Evolutionary conservation across 1,284 basidiomycete genomes (phyloP).

Genomic region (Cryptococcus jaspeensis): DNA sequence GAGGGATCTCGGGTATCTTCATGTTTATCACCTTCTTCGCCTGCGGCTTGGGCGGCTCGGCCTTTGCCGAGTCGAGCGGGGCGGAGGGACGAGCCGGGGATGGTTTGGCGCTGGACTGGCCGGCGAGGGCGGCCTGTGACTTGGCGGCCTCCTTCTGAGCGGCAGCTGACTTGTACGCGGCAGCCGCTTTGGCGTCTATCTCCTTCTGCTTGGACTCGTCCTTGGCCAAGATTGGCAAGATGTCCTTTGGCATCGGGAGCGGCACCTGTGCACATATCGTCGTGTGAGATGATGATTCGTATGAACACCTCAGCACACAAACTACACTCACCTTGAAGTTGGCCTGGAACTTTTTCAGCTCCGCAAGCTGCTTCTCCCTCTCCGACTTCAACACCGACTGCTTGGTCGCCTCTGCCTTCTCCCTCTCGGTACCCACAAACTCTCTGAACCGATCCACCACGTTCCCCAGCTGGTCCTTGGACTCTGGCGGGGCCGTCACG

Average conservation of each 20-base stretch:
- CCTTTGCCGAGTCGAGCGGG: conserved; percentile 10
- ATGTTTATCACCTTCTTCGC: conserved; percentile 51
- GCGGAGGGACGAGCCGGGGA: conserved; percentile 18
- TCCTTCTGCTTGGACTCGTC: conserved; percentile 81
- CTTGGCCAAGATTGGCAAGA: conserved; percentile 87
- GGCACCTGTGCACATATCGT: conserved; percentile 63
- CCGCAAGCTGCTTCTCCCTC: conserved; percentile 61
- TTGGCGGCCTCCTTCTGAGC: conserved; percentile 51
- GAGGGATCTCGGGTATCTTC: conserved; percentile 82
- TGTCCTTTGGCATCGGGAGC: conserved; percentile 88
- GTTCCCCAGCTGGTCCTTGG: conserved; percentile 28
- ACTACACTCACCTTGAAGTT: conserved; percentile 74
- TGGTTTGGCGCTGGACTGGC: conserved; percentile 9
- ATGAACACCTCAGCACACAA: not conserved
- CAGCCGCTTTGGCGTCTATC: conserved; percentile 76
- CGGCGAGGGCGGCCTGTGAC: conserved; percentile 14
- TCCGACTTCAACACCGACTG: conserved; percentile 87
- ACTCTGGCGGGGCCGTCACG: not conserved
- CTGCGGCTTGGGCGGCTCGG: conserved; percentile 39
- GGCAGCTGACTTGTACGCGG: conserved; percentile 53
- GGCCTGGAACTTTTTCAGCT: conserved; percentile 86
- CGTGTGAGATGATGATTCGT: not conserved
- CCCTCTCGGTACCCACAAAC: conserved; percentile 85
- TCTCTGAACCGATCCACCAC: conserved; percentile 64
- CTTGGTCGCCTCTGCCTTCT: conserved; percentile 83